phyloP scores from a whole-genome alignment of 768 basidiomycete species.

The Saitozyma podzolica region DNA sequence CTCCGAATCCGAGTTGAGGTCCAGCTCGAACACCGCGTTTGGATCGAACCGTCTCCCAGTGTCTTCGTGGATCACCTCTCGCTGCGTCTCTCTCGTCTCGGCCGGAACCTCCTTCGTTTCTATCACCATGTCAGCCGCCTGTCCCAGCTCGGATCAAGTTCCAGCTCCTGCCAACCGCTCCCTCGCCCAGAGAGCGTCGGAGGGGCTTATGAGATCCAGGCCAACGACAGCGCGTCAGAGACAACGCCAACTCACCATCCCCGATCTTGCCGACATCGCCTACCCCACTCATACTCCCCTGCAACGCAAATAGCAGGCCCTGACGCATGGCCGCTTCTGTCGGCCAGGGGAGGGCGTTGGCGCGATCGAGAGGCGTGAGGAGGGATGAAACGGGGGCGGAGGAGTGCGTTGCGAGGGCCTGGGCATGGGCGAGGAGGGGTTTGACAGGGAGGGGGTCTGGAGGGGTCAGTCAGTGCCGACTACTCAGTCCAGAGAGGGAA shows the following conservation, averaged over 20 bases:
- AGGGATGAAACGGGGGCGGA: conserved; percentile 37
- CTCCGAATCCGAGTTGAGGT: conserved; percentile 45
- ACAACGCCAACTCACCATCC: conserved; percentile 26
- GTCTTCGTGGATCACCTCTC: conserved; percentile 25
- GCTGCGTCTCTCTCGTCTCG: conserved; percentile 1
- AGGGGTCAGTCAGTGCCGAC: background rate
- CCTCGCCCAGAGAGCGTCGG: too few relatives aligned
- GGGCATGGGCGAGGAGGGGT: conserved; percentile 29
- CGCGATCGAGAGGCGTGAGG: conserved; percentile 26
- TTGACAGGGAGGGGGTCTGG: conserved; percentile 27
- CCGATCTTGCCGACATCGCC: conserved; percentile 33
- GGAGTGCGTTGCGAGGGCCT: conserved; percentile 29
- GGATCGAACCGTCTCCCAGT: conserved; percentile 28
- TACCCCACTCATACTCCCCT: conserved; percentile 41
- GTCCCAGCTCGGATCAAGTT: background rate
- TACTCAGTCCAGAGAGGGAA: background rate
- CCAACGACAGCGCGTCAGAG: too few relatives aligned
- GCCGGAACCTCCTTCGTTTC: conserved; percentile 10
- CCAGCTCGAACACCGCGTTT: conserved; percentile 38
- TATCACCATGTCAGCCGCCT: conserved; percentile 4
- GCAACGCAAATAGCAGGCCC: conserved; percentile 37
- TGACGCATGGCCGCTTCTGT: conserved; percentile 38
- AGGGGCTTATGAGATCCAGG: too few relatives aligned
- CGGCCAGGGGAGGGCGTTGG: conserved; percentile 39
- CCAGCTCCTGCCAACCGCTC: too few relatives aligned